Percentiles rank a stretch among this genome's conserved stretches.
Conservation (phyloP, 106 monocot species). For the Posidonia australis region DNA sequence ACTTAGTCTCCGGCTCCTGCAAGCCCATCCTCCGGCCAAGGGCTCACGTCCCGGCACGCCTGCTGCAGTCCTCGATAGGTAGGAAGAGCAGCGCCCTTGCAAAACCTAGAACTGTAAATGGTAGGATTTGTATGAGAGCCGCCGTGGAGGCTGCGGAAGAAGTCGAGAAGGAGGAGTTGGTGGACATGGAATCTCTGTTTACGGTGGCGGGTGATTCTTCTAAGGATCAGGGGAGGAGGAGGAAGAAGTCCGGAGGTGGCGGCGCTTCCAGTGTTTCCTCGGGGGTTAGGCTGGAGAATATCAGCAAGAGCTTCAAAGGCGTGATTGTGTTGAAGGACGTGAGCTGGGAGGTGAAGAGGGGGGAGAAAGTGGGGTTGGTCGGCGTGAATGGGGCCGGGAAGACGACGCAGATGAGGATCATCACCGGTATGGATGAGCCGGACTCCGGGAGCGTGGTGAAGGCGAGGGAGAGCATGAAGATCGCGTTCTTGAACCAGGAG, state of each 20-base stretch:
- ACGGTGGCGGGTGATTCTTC: constrained; percentile 30
- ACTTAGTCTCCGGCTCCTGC: constrained; percentile 21
- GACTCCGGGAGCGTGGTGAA: constrained; percentile 77
- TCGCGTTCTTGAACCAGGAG: constrained; percentile 88
- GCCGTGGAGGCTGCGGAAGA: constrained; percentile 28
- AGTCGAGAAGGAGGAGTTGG: constrained; percentile 11
- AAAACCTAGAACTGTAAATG: constrained; percentile 6
- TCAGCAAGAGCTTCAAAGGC: constrained; percentile 81
- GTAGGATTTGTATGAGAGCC: constrained; percentile 15
- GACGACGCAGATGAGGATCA: constrained; percentile 90
- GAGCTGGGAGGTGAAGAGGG: constrained; percentile 96
- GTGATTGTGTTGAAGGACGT: constrained; percentile 73
- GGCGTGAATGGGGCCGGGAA: constrained; percentile 98
- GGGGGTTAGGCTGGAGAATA: constrained; percentile 66
- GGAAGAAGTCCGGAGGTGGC: constrained; percentile 51
- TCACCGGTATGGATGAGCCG: constrained; percentile 76
- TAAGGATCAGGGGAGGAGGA: constrained; percentile 4
- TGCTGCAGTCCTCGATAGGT: constrained; percentile 6
- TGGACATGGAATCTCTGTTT: constrained; percentile 63
- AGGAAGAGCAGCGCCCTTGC: neutral
- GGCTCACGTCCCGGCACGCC: constrained; percentile 3
- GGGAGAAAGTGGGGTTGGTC: constrained; percentile 90
- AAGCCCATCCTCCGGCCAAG: neutral
- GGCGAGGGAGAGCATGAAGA: constrained; percentile 87
- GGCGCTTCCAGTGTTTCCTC: constrained; percentile 90